Percentiles rank a stretch among this genome's conserved stretches.
Evolutionary conservation across 2,329 filamentous ascomycete genomes (phyloP).

Genomic region (Coniochaeta ligniaria): DNA sequence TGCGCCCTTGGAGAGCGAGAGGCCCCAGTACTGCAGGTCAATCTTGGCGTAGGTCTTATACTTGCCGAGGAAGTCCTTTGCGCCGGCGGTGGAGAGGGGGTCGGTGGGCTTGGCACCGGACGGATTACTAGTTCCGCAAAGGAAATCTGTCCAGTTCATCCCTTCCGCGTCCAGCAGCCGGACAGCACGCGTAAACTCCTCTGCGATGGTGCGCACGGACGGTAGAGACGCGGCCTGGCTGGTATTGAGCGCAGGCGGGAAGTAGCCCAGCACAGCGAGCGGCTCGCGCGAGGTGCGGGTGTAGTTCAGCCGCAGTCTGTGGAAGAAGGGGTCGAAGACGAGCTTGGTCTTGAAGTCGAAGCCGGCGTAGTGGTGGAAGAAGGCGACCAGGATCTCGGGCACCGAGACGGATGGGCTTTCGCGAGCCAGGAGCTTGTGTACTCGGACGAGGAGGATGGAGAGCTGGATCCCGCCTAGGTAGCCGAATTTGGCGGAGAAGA

Average conservation of each 20-base stretch:
- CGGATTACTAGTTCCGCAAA: constrained; percentile 13
- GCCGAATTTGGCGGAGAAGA: constrained; percentile 60
- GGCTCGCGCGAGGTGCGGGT: constrained; percentile 50
- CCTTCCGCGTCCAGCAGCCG: constrained; percentile 24
- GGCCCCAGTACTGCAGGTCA: constrained; percentile 59
- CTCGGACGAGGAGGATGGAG: constrained; percentile 49
- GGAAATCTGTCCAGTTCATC: constrained; percentile 35
- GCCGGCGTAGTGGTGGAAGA: constrained; percentile 55
- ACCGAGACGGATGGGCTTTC: constrained; percentile 29
- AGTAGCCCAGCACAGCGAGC: constrained; percentile 56
- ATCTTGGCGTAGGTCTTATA: constrained; percentile 53
- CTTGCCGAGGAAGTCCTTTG: constrained; percentile 34
- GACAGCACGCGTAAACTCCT: constrained; percentile 42
- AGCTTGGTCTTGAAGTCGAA: constrained; percentile 51
- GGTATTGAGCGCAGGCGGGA: constrained; percentile 55
- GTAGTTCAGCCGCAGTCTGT: constrained; percentile 38
- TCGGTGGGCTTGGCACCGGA: not conserved
- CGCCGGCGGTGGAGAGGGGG: not conserved
- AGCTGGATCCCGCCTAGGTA: constrained; percentile 61
- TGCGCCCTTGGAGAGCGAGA: constrained; percentile 44
- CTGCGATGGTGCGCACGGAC: constrained; percentile 41
- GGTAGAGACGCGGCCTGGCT: constrained; percentile 45
- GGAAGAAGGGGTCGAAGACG: constrained; percentile 55
- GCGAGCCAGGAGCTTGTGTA: constrained; percentile 47
- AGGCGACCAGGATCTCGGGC: constrained; percentile 46